Evolutionary conservation across 441 rosid genomes (phyloP).

Genomic region (Adansonia madagascariensis): DNA sequence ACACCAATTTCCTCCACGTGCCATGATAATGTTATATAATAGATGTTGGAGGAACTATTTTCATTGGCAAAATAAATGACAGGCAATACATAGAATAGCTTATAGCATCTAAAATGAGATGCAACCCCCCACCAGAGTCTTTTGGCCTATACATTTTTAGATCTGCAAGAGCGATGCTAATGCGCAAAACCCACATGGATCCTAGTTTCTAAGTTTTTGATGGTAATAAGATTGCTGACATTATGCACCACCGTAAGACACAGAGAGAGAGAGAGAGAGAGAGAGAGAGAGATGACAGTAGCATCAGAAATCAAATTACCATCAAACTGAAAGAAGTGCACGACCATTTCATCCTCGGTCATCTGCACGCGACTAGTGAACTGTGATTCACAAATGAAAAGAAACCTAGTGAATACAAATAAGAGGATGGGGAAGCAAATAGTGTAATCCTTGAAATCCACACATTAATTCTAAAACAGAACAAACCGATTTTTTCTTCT

Average conservation of each 20-base stretch:
- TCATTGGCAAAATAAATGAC: background rate
- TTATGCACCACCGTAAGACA: background rate
- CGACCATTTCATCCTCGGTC: slow-evolving; percentile 76
- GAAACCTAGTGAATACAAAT: slow-evolving; percentile 19
- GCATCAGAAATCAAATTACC: slow-evolving; percentile 46
- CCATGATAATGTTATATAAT: background rate
- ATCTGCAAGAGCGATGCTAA: slow-evolving; percentile 15
- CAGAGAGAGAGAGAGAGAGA: background rate
- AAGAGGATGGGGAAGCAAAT: slow-evolving; percentile 14
- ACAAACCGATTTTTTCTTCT: slow-evolving; percentile 60
- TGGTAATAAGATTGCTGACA: background rate
- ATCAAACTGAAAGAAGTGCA: slow-evolving; percentile 80
- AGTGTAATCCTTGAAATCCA: background rate
- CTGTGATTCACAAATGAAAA: slow-evolving; percentile 35
- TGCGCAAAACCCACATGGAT: background rate
- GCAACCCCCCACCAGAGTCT: background rate
- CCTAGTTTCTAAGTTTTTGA: background rate
- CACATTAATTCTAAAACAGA: slow-evolving; percentile 2
- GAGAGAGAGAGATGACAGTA: background rate
- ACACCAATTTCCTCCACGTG: slow-evolving; percentile 7
- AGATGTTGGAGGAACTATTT: background rate
- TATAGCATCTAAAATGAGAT: background rate
- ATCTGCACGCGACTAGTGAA: slow-evolving; percentile 67
- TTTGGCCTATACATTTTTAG: background rate
- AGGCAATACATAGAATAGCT: background rate